A percentile compares a stretch with the other conserved stretches of the same genome.
phyloP scores from a whole-genome alignment of 306 rosid genomes.

The Ormosia emarginata region DNA sequence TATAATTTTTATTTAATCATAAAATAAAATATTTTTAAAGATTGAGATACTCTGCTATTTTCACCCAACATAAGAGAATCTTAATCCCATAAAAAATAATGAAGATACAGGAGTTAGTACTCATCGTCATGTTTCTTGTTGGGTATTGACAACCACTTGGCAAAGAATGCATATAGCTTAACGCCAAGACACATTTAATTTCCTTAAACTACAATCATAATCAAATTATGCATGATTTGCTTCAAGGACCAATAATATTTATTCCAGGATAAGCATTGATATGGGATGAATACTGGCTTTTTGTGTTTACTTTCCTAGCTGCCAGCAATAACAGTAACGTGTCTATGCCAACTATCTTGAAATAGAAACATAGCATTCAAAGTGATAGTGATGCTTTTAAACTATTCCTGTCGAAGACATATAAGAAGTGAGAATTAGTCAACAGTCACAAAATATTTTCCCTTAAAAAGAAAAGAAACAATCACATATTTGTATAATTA shows the following conservation, averaged over 20 bases:
- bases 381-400: constrained; percentile 27
- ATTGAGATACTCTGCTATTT: too few species aligned
- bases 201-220: neutral
- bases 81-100: too few species aligned
- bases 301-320: constrained; percentile 21
- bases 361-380: constrained; percentile 31
- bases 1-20: too few species aligned
- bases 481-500: neutral
- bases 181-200: constrained; percentile 13
- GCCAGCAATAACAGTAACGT: constrained; percentile 29
- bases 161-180: neutral
- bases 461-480: neutral
- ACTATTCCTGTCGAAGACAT: neutral
- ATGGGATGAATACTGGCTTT: neutral
- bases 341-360: constrained; percentile 24
- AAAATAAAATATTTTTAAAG: too few species aligned
- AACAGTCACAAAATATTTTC: neutral
- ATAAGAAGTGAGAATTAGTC: constrained; percentile 20
- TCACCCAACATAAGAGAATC: too few species aligned
- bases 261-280: constrained; percentile 14
- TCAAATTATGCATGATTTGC: neutral
- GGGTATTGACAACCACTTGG: neutral
- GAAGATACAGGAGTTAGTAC: neutral
- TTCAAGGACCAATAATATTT: neutral
- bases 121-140: neutral